These are phyloP conservation scores for Asterochloris sp. DNA, from an alignment of 139 green algal species.

Conservation along the genomic window DNA sequence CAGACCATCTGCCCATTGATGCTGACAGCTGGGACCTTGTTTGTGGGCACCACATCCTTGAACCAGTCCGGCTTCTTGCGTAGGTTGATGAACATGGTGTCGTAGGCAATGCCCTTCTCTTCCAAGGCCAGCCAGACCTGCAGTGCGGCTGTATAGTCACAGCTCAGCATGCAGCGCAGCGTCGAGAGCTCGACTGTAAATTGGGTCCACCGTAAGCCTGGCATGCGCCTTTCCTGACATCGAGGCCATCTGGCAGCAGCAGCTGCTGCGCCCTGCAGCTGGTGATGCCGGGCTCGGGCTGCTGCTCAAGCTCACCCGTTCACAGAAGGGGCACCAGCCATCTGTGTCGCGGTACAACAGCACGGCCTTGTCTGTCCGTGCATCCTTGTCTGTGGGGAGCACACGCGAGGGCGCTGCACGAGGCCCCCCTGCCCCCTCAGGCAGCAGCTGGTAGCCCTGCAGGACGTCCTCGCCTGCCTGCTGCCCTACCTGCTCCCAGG, in stretches of 20 bases:
- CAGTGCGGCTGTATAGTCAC: neutral
- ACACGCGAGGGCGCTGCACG: conserved; percentile 9
- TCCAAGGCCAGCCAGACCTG: conserved; percentile 26
- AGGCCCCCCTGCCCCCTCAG: neutral
- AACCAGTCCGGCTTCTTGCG: conserved; percentile 36
- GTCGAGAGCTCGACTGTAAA: neutral
- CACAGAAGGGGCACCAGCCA: conserved; percentile 34
- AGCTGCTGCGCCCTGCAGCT: neutral
- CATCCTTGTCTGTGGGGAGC: conserved; percentile 16
- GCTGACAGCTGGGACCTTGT: conserved; percentile 14
- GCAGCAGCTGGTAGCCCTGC: conserved; percentile 11
- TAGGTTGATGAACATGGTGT: conserved; percentile 35
- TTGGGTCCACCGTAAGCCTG: neutral
- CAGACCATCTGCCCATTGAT: conserved; percentile 32
- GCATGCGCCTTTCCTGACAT: neutral
- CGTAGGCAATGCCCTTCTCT: conserved; percentile 33
- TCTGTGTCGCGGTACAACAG: conserved; percentile 37
- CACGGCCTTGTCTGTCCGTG: conserved; percentile 24
- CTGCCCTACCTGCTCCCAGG: conserved; percentile 5
- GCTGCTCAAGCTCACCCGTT: neutral
- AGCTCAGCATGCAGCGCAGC: neutral
- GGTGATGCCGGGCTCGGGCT: too few species aligned
- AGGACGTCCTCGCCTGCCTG: conserved; percentile 7
- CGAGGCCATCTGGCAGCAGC: neutral
- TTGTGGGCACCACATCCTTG: conserved; percentile 22